Evolutionary conservation across 306 rosid species (phyloP).

Genomic region (Lotus japonicus): DNA sequence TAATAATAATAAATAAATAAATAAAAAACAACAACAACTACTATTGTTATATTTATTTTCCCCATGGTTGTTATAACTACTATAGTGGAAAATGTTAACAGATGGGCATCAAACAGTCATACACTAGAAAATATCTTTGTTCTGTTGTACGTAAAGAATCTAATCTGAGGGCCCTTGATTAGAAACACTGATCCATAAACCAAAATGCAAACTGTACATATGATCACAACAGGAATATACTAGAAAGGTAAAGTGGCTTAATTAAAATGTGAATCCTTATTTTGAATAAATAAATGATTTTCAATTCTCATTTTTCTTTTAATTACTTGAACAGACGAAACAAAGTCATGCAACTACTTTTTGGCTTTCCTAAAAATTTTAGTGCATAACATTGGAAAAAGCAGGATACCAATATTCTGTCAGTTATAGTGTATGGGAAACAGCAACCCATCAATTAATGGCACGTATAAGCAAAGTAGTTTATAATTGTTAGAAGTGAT

Average conservation of each 20-base stretch:
- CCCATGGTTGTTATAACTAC: no score
- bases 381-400: neutral
- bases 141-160: neutral
- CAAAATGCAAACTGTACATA: neutral
- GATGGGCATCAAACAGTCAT: constrained; percentile 1
- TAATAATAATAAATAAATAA: neutral
- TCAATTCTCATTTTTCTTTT: constrained; percentile 4
- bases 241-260: neutral
- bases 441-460: no score
- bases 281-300: neutral
- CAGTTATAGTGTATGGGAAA: no score
- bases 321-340: neutral
- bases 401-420: neutral
- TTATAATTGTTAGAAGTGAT: no score
- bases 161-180: neutral
- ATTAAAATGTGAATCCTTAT: neutral
- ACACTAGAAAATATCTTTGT: neutral
- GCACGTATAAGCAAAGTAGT: no score
- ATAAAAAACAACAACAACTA: neutral
- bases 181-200: constrained; percentile 8
- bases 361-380: neutral
- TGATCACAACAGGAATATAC: neutral
- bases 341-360: neutral
- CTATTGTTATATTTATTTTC: neutral
- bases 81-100: neutral